These are phyloP conservation scores for Sistotremastrum niveocremeum DNA, from an alignment of 768 basidiomycete genomes.

Conservation along the genomic window DNA sequence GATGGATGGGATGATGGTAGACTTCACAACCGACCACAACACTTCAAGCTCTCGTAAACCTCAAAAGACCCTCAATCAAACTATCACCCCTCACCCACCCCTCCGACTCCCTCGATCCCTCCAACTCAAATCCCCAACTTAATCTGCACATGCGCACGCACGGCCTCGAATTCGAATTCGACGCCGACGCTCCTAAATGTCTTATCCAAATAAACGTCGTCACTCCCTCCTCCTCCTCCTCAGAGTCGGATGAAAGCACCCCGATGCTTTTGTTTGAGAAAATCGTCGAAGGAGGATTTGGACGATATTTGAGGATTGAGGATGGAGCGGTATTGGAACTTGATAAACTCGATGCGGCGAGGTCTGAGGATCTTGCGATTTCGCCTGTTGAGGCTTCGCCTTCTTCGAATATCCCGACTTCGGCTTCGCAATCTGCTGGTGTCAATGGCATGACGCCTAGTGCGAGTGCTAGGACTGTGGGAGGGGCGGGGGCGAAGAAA, in stretches of 20 bases:
- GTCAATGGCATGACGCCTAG: slow-evolving; percentile 1
- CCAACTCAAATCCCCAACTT: slow-evolving; percentile 23
- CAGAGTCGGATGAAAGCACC: slow-evolving; percentile 3
- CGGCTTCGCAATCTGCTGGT: slow-evolving; percentile 10
- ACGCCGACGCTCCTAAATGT: slow-evolving; percentile 80
- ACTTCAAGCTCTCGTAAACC: slow-evolving; percentile 85
- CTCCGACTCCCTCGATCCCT: slow-evolving; percentile 26
- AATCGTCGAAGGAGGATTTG: slow-evolving; percentile 75
- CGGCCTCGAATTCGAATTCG: slow-evolving; percentile 82
- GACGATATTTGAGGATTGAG: slow-evolving; percentile 54
- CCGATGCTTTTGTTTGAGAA: slow-evolving; percentile 25
- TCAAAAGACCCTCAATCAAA: slow-evolving; percentile 79
- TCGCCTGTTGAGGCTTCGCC: slow-evolving; percentile 4
- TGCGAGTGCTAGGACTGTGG: slow-evolving; percentile 4
- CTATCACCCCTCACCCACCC: slow-evolving; percentile 48
- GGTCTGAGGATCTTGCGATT: slow-evolving; percentile 10
- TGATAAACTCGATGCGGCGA: slow-evolving; percentile 42
- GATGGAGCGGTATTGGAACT: slow-evolving; percentile 74
- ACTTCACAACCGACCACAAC: slow-evolving; percentile 79
- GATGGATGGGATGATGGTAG: slow-evolving; percentile 21
- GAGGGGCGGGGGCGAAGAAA: slow-evolving; percentile 20
- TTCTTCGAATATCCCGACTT: slow-evolving; percentile 1
- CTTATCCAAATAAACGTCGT: slow-evolving; percentile 67
- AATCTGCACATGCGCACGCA: slow-evolving; percentile 38
- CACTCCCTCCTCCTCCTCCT: slow-evolving; percentile 32